Evolutionary conservation across 257 asterid genomes (phyloP).

Genomic region (Coffea eugenioides): DNA sequence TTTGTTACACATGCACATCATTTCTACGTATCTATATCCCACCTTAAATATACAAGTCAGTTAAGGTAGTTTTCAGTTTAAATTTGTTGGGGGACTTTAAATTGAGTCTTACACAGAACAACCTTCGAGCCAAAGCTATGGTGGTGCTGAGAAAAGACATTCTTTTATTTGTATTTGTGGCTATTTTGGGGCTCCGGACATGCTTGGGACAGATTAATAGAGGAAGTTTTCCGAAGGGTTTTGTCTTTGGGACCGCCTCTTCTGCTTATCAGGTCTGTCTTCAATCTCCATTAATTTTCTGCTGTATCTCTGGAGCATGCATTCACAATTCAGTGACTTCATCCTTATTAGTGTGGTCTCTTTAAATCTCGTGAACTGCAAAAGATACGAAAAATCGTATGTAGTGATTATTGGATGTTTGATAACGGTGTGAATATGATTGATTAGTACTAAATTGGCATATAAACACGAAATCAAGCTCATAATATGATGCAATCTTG

Average conservation of each 20-base stretch:
- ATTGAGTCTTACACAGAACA: neutral
- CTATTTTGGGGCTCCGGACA: slow-evolving; percentile 27
- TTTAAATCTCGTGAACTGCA: neutral
- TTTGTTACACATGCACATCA: neutral
- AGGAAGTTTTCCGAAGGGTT: slow-evolving; percentile 67
- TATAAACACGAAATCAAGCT: neutral
- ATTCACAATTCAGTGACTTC: neutral
- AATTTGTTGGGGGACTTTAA: neutral
- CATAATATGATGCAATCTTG: neutral
- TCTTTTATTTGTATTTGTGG: slow-evolving; percentile 23
- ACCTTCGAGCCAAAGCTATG: neutral
- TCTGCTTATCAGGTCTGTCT: slow-evolving; percentile 73
- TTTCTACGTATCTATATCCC: neutral
- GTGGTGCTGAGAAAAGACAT: slow-evolving; percentile 24
- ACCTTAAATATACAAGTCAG: neutral
- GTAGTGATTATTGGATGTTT: neutral
- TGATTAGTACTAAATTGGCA: neutral
- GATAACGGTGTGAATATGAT: neutral
- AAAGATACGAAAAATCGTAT: neutral
- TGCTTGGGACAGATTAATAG: slow-evolving; percentile 47
- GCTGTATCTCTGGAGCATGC: slow-evolving; percentile 2
- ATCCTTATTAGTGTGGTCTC: neutral
- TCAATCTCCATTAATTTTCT: neutral
- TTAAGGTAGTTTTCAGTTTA: neutral
- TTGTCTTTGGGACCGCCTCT: slow-evolving; percentile 92